A percentile compares a stretch with the other conserved stretches of the same genome.
phyloP scores from a whole-genome alignment of 257 asterid species.

The Orobanche coerulescens region DNA sequence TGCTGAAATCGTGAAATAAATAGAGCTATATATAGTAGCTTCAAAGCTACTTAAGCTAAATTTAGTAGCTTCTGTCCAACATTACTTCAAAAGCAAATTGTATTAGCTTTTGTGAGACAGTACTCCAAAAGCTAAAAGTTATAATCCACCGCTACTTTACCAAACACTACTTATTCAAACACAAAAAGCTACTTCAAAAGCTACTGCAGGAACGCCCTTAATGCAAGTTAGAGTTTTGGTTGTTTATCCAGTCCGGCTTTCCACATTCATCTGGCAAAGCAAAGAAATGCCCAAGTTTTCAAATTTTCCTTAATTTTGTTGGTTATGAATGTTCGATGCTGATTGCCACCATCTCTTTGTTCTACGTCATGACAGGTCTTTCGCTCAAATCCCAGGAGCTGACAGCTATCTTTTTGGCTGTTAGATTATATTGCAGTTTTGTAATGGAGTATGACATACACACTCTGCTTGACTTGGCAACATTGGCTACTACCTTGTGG shows the following conservation, averaged over 20 bases:
- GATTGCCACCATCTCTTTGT: constrained; percentile 7
- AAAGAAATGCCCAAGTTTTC: background rate
- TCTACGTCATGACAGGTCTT: constrained; percentile 46
- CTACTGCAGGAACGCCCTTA: too few relatives aligned
- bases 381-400: constrained; percentile 94
- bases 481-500: constrained; percentile 88
- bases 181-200: too few relatives aligned
- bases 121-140: too few relatives aligned
- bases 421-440: constrained; percentile 86
- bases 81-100: too few relatives aligned
- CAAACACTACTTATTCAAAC: too few relatives aligned
- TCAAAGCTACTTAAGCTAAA: too few relatives aligned
- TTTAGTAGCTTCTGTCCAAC: too few relatives aligned
- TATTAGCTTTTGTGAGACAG: too few relatives aligned
- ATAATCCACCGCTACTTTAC: too few relatives aligned
- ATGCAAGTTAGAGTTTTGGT: background rate
- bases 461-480: constrained; percentile 82
- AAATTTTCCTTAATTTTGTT: background rate
- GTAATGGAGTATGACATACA: constrained; percentile 97
- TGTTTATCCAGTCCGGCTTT: background rate
- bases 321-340: constrained; percentile 12
- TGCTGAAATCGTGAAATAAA: too few relatives aligned
- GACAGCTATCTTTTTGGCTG: constrained; percentile 87
- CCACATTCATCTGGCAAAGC: background rate
- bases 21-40: too few relatives aligned